A percentile compares a stretch with the other conserved stretches of the same genome.
phyloP scores from a whole-genome alignment of 2,329 filamentous ascomycete species.

The Gliomastix tumulicola region DNA sequence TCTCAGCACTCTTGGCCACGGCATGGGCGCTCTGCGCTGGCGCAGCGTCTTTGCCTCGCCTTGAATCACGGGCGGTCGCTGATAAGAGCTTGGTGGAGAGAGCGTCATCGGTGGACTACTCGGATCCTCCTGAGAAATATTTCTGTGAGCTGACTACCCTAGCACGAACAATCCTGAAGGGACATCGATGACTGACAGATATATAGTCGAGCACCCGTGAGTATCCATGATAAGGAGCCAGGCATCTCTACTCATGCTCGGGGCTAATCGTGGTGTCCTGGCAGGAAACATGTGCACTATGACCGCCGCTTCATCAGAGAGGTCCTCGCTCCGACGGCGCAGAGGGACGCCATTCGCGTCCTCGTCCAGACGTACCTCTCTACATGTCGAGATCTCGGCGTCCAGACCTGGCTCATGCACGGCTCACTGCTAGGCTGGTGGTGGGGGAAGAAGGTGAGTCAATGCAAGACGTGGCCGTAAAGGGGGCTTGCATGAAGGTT shows the following conservation, averaged over 20 bases:
- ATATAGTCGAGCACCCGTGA: not conserved
- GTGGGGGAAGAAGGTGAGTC: slow-evolving; percentile 58
- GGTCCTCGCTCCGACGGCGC: slow-evolving; percentile 43
- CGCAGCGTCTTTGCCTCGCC: not conserved
- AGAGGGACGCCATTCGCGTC: slow-evolving; percentile 53
- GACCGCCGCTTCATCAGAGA: slow-evolving; percentile 29
- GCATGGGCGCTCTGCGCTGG: not conserved
- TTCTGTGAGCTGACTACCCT: no score
- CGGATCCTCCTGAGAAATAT: not conserved
- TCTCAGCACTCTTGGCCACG: no score
- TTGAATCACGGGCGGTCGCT: no score
- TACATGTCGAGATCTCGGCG: slow-evolving; percentile 55
- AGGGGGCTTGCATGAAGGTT: no score
- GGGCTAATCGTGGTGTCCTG: no score
- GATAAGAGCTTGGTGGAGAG: no score
- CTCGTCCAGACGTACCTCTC: slow-evolving; percentile 67
- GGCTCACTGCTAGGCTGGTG: slow-evolving; percentile 83
- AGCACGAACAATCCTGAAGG: slow-evolving; percentile 5
- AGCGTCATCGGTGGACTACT: not conserved
- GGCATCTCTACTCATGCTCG: no score
- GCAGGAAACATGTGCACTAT: slow-evolving; percentile 19
- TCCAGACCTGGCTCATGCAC: slow-evolving; percentile 80
- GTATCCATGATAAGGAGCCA: not conserved
- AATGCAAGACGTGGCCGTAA: no score
- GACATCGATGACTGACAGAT: not conserved